These are phyloP conservation scores for Phytophthora aleatoria DNA, from an alignment of 352 stramenopile species.

Conservation along the genomic window DNA sequence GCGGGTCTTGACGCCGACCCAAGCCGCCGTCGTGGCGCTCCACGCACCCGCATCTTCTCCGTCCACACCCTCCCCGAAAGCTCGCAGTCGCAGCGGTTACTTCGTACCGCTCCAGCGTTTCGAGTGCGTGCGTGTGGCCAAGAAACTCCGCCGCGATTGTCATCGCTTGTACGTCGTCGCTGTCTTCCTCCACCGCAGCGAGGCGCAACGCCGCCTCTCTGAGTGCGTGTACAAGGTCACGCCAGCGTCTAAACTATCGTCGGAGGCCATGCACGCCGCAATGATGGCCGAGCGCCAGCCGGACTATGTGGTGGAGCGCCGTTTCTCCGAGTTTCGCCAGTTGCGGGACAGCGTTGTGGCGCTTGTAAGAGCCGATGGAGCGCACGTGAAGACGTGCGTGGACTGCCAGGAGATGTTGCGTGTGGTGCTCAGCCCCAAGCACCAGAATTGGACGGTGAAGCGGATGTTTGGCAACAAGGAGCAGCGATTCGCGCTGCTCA, in stretches of 20 bases:
- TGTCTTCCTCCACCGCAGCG: slow-evolving; percentile 40
- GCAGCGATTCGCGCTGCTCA: slow-evolving; percentile 34
- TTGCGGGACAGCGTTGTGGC: slow-evolving; percentile 15
- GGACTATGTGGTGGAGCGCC: slow-evolving; percentile 39
- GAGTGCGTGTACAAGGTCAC: slow-evolving; percentile 32
- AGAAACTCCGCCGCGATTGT: slow-evolving; percentile 33
- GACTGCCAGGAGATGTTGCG: slow-evolving; percentile 27
- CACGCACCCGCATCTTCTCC: slow-evolving; percentile 3
- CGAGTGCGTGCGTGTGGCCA: slow-evolving; percentile 37
- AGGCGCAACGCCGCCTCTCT: slow-evolving; percentile 32
- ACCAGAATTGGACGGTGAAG: slow-evolving; percentile 35
- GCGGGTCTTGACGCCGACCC: slow-evolving; percentile 23
- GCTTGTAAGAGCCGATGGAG: slow-evolving; percentile 13
- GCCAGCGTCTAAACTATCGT: slow-evolving; percentile 20
- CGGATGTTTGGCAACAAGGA: slow-evolving; percentile 29
- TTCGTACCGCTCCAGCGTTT: slow-evolving; percentile 34
- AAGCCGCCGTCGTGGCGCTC: slow-evolving; percentile 28
- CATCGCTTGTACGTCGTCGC: slow-evolving; percentile 34
- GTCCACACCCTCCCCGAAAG: slow-evolving; percentile 1
- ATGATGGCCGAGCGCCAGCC: slow-evolving; percentile 45
- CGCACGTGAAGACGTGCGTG: slow-evolving; percentile 22
- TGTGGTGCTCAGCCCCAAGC: slow-evolving; percentile 10
- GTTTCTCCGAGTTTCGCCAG: slow-evolving; percentile 36
- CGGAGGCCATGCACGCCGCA: slow-evolving; percentile 25
- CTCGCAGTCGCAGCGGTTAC: slow-evolving; percentile 17